These are phyloP conservation scores for Antrodiella citrinella DNA, from an alignment of 768 basidiomycete genomes.

Conservation along the genomic window DNA sequence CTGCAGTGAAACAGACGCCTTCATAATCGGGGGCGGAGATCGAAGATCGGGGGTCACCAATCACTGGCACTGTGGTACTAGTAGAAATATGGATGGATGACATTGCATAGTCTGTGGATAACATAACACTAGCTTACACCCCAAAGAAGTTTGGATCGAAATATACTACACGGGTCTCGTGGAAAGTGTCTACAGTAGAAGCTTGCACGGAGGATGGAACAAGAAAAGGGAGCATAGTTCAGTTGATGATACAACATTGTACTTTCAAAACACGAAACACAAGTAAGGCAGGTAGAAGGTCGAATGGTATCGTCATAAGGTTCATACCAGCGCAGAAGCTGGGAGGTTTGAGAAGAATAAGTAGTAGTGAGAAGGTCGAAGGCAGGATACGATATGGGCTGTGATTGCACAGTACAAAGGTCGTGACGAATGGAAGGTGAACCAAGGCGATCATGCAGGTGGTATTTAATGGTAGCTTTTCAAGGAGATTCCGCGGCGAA, in stretches of 20 bases:
- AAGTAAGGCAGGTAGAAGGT: no score
- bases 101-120: no score
- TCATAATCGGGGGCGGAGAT: no score
- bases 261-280: no score
- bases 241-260: no score
- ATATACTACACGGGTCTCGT: neutral
- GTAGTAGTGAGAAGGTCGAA: neutral
- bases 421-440: neutral
- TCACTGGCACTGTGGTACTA: no score
- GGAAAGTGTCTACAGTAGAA: neutral
- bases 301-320: neutral
- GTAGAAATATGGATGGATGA: no score
- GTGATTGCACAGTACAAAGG: neutral
- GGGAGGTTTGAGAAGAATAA: neutral
- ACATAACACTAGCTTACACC: neutral
- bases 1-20: no score
- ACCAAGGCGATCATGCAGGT: neutral
- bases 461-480: conserved; percentile 1
- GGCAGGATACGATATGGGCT: neutral
- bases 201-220: no score
- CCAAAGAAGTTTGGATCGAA: neutral
- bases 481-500: conserved; percentile 21
- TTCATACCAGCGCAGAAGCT: neutral
- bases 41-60: neutral
- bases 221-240: no score